Percentiles rank a stretch among this genome's conserved stretches.
phyloP scores from a whole-genome alignment of 2,329 filamentous ascomycete species.

The Claviceps paspali region DNA sequence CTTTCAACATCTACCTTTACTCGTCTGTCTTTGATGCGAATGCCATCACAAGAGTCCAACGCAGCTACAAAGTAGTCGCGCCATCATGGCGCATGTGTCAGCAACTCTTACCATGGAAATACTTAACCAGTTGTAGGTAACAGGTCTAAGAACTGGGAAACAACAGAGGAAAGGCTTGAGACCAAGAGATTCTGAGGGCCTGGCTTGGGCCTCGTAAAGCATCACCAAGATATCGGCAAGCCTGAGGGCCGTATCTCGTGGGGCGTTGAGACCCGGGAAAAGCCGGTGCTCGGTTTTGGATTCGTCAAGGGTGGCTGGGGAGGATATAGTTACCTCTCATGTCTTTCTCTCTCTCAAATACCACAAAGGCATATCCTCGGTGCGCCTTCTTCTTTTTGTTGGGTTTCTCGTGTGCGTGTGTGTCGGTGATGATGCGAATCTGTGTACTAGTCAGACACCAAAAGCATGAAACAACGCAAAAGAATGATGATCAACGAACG shows the following conservation, averaged over 20 bases:
- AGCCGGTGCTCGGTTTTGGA: constrained; percentile 2
- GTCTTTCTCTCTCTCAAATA: constrained; percentile 93
- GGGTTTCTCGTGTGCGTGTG: constrained; percentile 49
- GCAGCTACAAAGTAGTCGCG: constrained; percentile 59
- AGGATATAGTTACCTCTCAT: constrained; percentile 76
- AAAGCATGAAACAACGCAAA: neutral
- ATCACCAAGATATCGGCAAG: constrained; percentile 21
- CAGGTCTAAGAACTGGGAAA: constrained; percentile 1
- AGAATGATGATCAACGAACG: constrained; percentile 35
- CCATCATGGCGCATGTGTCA: constrained; percentile 46
- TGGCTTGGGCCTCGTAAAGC: constrained; percentile 29
- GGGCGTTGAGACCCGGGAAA: constrained; percentile 10
- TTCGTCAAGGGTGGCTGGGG: constrained; percentile 12
- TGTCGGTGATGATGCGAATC: constrained; percentile 80
- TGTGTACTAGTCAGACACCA: constrained; percentile 18
- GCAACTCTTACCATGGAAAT: constrained; percentile 43
- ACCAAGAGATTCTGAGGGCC: constrained; percentile 44
- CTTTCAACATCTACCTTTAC: constrained; percentile 94
- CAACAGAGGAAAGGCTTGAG: constrained; percentile 9
- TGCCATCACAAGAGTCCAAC: constrained; percentile 70
- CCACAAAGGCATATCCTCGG: constrained; percentile 87
- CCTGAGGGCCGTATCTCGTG: constrained; percentile 27
- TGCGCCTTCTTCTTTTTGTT: constrained; percentile 72
- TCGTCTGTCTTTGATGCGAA: constrained; percentile 80
- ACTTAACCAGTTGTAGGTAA: constrained; percentile 3